A percentile compares a stretch with the other conserved stretches of the same genome.
Conservation (phyloP, 2,329 filamentous ascomycete genomes). For the Fusarium clavum region DNA sequence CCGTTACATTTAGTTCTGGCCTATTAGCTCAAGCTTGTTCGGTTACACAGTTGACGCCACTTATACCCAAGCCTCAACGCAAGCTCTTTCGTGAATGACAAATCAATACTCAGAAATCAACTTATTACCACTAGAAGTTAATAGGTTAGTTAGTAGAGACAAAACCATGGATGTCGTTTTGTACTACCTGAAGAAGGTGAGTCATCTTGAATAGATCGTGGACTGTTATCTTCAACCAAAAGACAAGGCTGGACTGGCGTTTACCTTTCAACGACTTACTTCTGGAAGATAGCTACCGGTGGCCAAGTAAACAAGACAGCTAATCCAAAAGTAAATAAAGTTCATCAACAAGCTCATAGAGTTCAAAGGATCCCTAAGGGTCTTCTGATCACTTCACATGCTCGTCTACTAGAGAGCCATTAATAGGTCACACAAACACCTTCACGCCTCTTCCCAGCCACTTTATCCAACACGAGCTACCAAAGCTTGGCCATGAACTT, state of each 20-base stretch:
- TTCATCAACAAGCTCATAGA: neutral
- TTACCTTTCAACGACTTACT: neutral
- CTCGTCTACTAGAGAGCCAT: neutral
- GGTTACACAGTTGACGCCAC: neutral
- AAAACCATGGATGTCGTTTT: no score
- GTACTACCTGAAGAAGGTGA: neutral
- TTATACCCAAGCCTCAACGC: neutral
- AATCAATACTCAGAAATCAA: neutral
- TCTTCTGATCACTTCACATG: neutral
- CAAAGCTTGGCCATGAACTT: slow-evolving; percentile 1
- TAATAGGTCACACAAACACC: neutral
- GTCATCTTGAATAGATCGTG: neutral
- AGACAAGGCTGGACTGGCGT: neutral
- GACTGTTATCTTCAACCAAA: neutral
- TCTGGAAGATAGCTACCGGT: neutral
- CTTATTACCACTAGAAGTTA: no score
- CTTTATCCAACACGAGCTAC: neutral
- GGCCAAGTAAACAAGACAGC: neutral
- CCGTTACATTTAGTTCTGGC: neutral
- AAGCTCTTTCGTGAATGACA: neutral
- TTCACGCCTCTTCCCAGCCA: slow-evolving; percentile 7
- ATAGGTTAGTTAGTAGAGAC: no score
- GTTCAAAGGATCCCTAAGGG: neutral
- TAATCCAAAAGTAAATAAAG: neutral
- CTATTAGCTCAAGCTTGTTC: neutral